Evolutionary conservation across 2,329 filamentous ascomycete genomes (phyloP), one percentile per base, ranked within the genome.

Genomic region (Colletotrichum orchidophilum): DNA sequence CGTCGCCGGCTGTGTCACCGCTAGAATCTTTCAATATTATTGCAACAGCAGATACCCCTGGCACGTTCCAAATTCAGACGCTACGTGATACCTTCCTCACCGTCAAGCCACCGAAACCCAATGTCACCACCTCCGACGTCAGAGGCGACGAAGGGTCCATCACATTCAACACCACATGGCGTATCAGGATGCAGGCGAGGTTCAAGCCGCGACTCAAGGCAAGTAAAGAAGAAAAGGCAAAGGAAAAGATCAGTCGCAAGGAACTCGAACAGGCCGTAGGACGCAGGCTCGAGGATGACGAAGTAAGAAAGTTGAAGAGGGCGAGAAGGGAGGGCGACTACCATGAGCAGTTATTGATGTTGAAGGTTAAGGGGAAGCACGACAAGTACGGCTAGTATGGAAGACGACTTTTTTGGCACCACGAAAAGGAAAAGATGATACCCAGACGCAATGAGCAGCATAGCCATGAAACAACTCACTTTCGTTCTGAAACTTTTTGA

Each of bases 341-440:
- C 79, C 93, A 98, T 80, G 95, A 98, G 83, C 89, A 89, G 75
- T 82, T 98, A 77, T 82, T 98, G 74, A 92, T 97, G 82, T 85
- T 98, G 66, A 96, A 96, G 81, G 92, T 96, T 33, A 97, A 97
- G 85, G 91, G 91, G 66, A 97, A 97, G 83, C 95, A 97, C 82
- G 95, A 97, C 83, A 97, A 97, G 81, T 97, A 87, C 73, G 84
- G 85, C 35, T 74, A 69, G 66, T 15, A 8, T 9, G 29, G 11
- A 3, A 1, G n/a, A 5, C 33, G 35, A 2, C 2, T 18, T 54
- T 11, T 9, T 61, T 33, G 26, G 46, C n/a, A 42, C 8, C 39
- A 42, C 31, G 63, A 66, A 29, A 62, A 29, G 53, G 24, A 9
- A 7, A 67, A n/a, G 13, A 63, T 71, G 59, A 60, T 73, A 66